These are phyloP conservation scores for Beta corolliflora DNA, from an alignment of 179 eudicot genomes.

Conservation along the genomic window DNA sequence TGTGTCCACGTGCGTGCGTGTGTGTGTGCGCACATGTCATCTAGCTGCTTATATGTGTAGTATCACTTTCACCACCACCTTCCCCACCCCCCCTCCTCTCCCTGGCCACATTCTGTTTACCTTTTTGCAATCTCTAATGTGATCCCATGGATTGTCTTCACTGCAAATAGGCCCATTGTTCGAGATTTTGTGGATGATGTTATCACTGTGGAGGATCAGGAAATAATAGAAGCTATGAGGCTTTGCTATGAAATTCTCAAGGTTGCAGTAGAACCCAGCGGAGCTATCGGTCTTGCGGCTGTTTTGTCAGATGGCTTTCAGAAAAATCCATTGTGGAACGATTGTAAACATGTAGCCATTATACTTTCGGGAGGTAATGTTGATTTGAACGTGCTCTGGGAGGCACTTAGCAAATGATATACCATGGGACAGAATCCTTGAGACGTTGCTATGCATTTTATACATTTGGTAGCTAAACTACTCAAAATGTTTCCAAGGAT, in stretches of 20 bases:
- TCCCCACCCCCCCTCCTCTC: background rate
- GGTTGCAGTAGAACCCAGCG: slow-evolving; percentile 93
- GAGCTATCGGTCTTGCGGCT: slow-evolving; percentile 91
- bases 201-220: slow-evolving; percentile 76
- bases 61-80: background rate
- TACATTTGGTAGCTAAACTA: background rate
- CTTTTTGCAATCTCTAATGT: too few species aligned
- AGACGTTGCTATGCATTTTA: background rate
- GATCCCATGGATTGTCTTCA: background rate
- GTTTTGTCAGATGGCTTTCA: slow-evolving; percentile 70
- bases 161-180: slow-evolving; percentile 71
- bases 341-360: slow-evolving; percentile 65
- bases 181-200: slow-evolving; percentile 85
- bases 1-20: too few species aligned
- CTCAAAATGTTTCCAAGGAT: too few species aligned
- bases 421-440: background rate
- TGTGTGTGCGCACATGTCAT: background rate
- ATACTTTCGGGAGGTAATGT: slow-evolving; percentile 88
- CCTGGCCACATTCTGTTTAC: background rate
- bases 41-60: background rate
- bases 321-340: slow-evolving; percentile 60
- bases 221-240: slow-evolving; percentile 78
- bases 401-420: slow-evolving; percentile 23
- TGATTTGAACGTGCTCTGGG: slow-evolving; percentile 82
- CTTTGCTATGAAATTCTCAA: slow-evolving; percentile 87